Evolutionary conservation across 305 asterid species (phyloP), one percentile per base, ranked within the genome.

Genomic region (Caryopteris hybrid): DNA sequence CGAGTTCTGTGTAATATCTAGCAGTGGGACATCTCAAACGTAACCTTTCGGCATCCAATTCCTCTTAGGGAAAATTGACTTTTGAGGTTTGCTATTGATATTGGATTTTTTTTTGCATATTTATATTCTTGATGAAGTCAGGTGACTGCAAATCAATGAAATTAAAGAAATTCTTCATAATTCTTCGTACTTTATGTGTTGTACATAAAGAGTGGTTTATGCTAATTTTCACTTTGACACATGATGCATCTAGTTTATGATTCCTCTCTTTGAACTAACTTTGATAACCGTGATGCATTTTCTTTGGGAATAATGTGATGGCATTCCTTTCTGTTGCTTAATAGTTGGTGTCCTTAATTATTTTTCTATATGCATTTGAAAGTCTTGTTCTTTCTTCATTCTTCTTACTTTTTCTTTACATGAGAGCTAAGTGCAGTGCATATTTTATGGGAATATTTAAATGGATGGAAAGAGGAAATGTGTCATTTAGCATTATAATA

Each of bases 1-100:
- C 86, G 97, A 36, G 83, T 91, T 92, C 46, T 92, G 96, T 75
- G 74, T 92, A 25, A 75, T 92, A 62, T 92, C 95, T 31, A 96
- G 89, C 50, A 81, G 80, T 47, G 97, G 98, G 54, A 61, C 81
- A 59, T 92, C 63, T 86, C 96, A 12, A 88, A 62, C 70, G 95
- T 88, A 18, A 90, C 95, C 34, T 78, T 90, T 57, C 74, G 88
- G 48, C 97, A 83, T 76, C 96, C 53, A 83, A 57, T 80, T 84
- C 95, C 31, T 83, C 96, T 0, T 92, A 92, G 25, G 92, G 95
- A 61, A 88, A 84, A 31, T 50, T 85, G 71, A 85, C 97, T 53
- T 92, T 90, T 23, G 97, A 92, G 96, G 98, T 89, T 54, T 8
- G 72, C 31, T 21, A 1, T 62, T 23, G 43, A 22, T 16, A 55